Base-by-base conservation (phyloP, 2,329 filamentous ascomycete genomes). In the Xylaria digitata region DNA sequence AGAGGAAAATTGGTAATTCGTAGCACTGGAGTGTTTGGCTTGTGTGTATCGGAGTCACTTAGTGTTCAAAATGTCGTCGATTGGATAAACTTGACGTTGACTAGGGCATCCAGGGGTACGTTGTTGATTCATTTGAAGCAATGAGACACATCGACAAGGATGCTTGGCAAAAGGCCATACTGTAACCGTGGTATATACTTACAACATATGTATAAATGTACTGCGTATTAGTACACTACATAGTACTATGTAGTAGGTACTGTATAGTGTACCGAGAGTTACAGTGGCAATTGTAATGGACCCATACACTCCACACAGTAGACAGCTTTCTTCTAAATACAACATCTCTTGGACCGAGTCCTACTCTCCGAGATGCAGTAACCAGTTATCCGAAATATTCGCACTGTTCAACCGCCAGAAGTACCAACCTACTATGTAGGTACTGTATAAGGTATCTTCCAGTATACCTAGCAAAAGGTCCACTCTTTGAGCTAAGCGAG, bases 71-170 rank as follows among this genome's bases (percentile, higher is more conserved):
- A 55, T 56, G 52, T 13, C 30, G 30, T 61, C 49, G 56, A 60
- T 63, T 40, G 34, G 50, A 46, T 15, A 55, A 26, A 52, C 13
- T 40, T 34, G 37, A 40, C 1, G 32, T 46, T 32, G 43, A 48
- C 42, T 6, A 26, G 21, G 21, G 46, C 19, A 43, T 65, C 65
- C 52, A 65, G 62, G 65, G 65, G 62, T 21, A 30, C 23, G 23
- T 59, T 57, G 6, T 43, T 43, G 55, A 58, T 56, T 48, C 55
- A 53, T 64, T 52, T 64, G 65, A 67, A 53, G 54, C 54, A 66
- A 56, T 59, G 48, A 42, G 42, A 59, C 32, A 6, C 52, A 54
- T 58, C 56, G 63, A 63, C n/a, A 52, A 52, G 48, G 37, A 67
- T 58, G 53, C 65, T 69, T 67, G 61, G 64, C 61, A 59, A 15